Evolutionary conservation across 2,329 filamentous ascomycete genomes (phyloP).

Genomic region (Fusarium pseudocircinatum): DNA sequence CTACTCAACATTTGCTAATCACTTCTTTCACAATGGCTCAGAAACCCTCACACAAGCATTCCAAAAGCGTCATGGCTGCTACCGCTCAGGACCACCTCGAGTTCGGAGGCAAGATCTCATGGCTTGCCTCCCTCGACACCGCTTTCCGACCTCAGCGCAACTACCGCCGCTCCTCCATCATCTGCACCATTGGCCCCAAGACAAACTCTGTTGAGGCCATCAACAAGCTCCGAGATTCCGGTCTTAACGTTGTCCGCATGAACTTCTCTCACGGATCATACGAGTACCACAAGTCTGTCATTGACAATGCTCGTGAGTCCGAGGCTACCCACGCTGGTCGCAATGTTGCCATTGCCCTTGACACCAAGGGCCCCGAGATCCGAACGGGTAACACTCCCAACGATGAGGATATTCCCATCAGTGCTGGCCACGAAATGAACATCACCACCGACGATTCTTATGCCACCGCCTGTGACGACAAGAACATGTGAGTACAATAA

Average conservation of each 20-base stretch:
- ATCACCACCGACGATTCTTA: slow-evolving; percentile 97
- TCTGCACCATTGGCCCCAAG: slow-evolving; percentile 99
- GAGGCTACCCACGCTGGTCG: slow-evolving; percentile 81
- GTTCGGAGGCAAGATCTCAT: slow-evolving; percentile 75
- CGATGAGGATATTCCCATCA: slow-evolving; percentile 89
- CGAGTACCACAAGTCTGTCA: slow-evolving; percentile 98
- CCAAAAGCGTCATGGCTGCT: slow-evolving; percentile 60
- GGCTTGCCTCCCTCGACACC: slow-evolving; percentile 81
- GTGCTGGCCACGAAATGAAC: slow-evolving; percentile 85
- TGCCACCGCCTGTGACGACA: slow-evolving; percentile 81
- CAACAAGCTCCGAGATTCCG: slow-evolving; percentile 88
- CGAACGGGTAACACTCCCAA: slow-evolving; percentile 76
- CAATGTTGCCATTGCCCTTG: slow-evolving; percentile 93
- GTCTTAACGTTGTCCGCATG: slow-evolving; percentile 99
- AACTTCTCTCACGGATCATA: slow-evolving; percentile 89
- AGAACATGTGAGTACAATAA: slow-evolving; percentile 81
- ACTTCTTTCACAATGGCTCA: slow-evolving; percentile 47
- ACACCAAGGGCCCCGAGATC: slow-evolving; percentile 73
- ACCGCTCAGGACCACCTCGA: slow-evolving; percentile 88
- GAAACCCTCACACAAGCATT: slow-evolving; percentile 44
- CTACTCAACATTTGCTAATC: slow-evolving; percentile 28
- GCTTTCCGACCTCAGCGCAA: slow-evolving; percentile 87
- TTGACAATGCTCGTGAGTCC: slow-evolving; percentile 91
- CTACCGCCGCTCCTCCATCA: slow-evolving; percentile 97
- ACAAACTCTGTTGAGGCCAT: slow-evolving; percentile 98